Evolutionary conservation across 2,329 filamentous ascomycete species (phyloP), one percentile per base, ranked within the genome.

Genomic region (Pleoardoris graminearum): DNA sequence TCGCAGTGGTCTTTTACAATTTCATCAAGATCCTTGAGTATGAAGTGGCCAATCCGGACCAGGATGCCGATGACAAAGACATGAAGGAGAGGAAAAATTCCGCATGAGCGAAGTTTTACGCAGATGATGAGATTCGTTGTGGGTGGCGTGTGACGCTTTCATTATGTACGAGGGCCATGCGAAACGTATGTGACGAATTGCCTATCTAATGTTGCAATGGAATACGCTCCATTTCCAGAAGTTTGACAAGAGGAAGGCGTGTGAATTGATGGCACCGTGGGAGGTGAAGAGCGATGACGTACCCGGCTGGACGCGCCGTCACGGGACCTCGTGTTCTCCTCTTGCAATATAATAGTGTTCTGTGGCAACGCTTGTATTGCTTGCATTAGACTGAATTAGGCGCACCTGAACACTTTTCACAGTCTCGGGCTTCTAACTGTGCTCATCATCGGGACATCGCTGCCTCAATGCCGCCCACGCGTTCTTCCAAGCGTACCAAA

Each of bases 1-100:
- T 81, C 2, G 79, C 80, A 0, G 75, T 75, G 1, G 74, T 67
- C 4, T 80, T 81, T 61, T 82, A 77, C 51, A 65, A 67, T 46
- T 68, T 80, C 51, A 72, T 82, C 53, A 75, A 76, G 59, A 65
- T 69, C 37, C 55, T 68, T 23, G 62, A 69, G 38, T 71, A 71
- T 49, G 63, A 70, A 53, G 58, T 63, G 41, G 65, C 62, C 23
- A 70, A 71, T 52, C 62, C 63, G 11, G 63, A 61, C 10, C 63
- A 65, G 39, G 68, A 70, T 47, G 55, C 55, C 6, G 59, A 64
- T 54, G 53, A 56, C 27, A 59, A 60, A 32, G 59, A 61, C 12
- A 46, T 51, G 22, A 44, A 48, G 25, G 43, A 50, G 17, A 54
- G 51, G 23, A 19, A 23, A 3, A 44, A 33, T 7, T 33, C 7